Base-by-base conservation (phyloP, 768 basidiomycete genomes). In the Boletales sp. region DNA sequence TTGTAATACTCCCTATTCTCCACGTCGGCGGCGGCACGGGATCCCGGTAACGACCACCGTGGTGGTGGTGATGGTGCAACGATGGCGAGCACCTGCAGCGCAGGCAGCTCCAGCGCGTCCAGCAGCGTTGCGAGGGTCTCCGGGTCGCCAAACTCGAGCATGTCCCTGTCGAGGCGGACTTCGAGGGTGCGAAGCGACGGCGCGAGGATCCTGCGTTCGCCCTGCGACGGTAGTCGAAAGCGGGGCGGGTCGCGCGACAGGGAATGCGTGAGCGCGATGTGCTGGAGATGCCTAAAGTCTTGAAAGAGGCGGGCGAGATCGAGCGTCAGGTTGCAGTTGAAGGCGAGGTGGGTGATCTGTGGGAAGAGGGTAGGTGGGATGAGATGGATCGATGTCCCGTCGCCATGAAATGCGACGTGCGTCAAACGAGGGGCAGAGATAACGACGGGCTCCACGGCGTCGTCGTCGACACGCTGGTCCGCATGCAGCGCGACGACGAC, bases 331-430 rank as follows among this genome's bases (percentile, higher is more conserved):
- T 39, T 17, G 17, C 57, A 60, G 38, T 65, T 56, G 12, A 64
- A 38, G 21, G 56, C 48, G 40, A 66, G 65, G 44, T 56, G 52
- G 2, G 65, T 60, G 37, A 66, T 52, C 11, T 62, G 60, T 4
- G 51, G 30, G 2, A 53, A 52, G 29, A 60, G 17, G 40, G 32
- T 10, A 11, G 30, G 58, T 1, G 67, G 56, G 30, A 69, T 21
- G 44, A 61, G 31, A 39, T 48, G 17, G 38, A 48, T 49, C 2
- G 54, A 45, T 6, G 49, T 29, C 24, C 36, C 57, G 14, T 44
- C 21, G 18, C 65, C 62, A 1, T 48, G 19, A 47, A 61, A 45
- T 19, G 43, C 47, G 27, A 66, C 36, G 27, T 35, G 45, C 34
- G 40, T 53, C 27, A 66, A 51, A 27, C 35, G 50, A 2, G 66